These are phyloP conservation scores for Diplotaxis tenuifolia DNA, from an alignment of 345 rosid species.

Conservation along the genomic window DNA sequence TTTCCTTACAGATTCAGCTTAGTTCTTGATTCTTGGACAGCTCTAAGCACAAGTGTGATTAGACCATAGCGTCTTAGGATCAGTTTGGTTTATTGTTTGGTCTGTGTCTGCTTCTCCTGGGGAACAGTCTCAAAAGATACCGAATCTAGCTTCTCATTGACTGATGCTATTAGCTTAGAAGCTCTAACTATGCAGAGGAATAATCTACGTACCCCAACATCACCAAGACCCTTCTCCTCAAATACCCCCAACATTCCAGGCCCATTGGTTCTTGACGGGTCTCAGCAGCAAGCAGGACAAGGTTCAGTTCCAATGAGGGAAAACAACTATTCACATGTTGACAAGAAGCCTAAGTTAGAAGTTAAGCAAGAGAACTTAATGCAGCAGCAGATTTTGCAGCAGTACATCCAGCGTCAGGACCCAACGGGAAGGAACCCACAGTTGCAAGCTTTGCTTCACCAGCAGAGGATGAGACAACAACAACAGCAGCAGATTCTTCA, in stretches of 20 bases:
- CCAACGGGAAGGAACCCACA: slow-evolving; percentile 60
- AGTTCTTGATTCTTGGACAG: background rate
- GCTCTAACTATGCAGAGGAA: slow-evolving; percentile 30
- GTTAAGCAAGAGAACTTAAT: slow-evolving; percentile 83
- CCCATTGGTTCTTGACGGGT: slow-evolving; percentile 33
- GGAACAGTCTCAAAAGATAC: slow-evolving; percentile 11
- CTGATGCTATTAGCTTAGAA: slow-evolving; percentile 13
- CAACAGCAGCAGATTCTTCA: slow-evolving; percentile 57
- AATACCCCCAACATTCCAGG: slow-evolving; percentile 21
- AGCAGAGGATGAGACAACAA: slow-evolving; percentile 63
- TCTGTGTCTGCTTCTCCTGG: slow-evolving; percentile 14
- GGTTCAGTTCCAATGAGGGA: slow-evolving; percentile 30
- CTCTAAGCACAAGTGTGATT: background rate
- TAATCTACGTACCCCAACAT: slow-evolving; percentile 30
- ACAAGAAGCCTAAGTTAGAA: slow-evolving; percentile 81
- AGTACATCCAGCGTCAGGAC: slow-evolving; percentile 76
- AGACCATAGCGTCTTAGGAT: slow-evolving; percentile 5
- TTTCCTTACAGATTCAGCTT: background rate
- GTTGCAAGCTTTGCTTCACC: slow-evolving; percentile 66
- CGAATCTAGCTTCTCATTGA: slow-evolving; percentile 23
- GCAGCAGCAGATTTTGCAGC: slow-evolving; percentile 76
- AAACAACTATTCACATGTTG: slow-evolving; percentile 28
- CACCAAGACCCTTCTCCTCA: slow-evolving; percentile 35
- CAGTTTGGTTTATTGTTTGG: slow-evolving; percentile 3
- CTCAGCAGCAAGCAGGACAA: slow-evolving; percentile 26